Percentiles rank a stretch among this genome's conserved stretches.
Conservation (phyloP, 2,329 filamentous ascomycete species). For the Colletotrichum sp. region DNA sequence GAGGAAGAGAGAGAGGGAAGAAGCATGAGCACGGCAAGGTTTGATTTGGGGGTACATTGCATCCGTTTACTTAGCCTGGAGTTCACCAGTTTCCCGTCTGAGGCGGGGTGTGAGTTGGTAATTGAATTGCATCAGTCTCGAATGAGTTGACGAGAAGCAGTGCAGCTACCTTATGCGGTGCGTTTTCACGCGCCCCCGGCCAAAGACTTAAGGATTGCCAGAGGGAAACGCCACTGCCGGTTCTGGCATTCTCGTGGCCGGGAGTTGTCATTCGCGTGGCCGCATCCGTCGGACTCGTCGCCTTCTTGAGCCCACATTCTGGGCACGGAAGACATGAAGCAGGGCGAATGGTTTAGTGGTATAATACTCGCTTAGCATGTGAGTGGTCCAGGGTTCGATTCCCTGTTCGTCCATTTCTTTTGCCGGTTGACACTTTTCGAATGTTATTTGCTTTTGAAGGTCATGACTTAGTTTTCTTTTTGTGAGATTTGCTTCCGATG, state of each 20-base stretch:
- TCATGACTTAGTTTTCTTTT: rapidly evolving
- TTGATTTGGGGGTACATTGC: not conserved
- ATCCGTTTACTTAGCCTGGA: not conserved
- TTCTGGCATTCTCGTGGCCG: not conserved
- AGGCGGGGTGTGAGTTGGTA: not conserved
- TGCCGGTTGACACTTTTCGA: rapidly evolving
- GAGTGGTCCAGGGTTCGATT: conserved; percentile 1
- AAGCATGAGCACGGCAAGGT: not conserved
- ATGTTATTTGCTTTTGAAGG: not conserved
- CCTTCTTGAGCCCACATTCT: not conserved
- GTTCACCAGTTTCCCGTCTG: not conserved
- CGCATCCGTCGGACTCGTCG: not conserved
- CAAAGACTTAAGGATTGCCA: rapidly evolving
- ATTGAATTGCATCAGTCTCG: not conserved
- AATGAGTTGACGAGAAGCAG: not conserved
- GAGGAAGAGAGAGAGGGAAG: not conserved
- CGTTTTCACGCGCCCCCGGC: rapidly evolving
- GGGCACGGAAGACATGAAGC: rapidly evolving
- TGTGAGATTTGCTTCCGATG: not conserved
- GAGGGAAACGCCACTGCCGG: not conserved
- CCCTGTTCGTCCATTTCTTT: not conserved
- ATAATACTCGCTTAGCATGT: conserved; percentile 2
- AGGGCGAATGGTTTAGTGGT: not conserved
- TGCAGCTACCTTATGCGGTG: rapidly evolving
- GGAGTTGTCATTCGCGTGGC: not conserved